Percentiles rank a stretch among this genome's conserved stretches.
Evolutionary conservation across 2,329 filamentous ascomycete genomes (phyloP).

Genomic region (Cryphonectria japonica): DNA sequence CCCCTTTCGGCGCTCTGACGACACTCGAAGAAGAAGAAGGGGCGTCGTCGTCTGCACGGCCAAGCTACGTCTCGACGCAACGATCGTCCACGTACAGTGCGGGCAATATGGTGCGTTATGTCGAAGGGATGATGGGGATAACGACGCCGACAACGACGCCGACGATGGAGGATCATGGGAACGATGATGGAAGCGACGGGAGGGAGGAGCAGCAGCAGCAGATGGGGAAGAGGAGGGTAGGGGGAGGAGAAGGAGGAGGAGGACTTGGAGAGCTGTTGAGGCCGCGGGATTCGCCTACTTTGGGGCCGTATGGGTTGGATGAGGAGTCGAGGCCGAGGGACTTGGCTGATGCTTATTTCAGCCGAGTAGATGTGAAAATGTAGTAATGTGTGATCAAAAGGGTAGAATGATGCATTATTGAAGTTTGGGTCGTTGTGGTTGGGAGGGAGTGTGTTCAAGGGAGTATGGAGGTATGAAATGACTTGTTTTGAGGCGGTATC

Average conservation of each 20-base stretch:
- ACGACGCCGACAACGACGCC: background rate
- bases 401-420: background rate
- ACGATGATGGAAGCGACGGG: background rate
- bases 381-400: background rate
- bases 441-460: background rate
- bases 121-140: background rate
- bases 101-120: background rate
- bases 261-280: background rate
- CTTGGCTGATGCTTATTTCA: conserved; percentile 6
- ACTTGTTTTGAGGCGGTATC: background rate
- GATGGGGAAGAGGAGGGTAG: background rate
- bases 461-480: background rate
- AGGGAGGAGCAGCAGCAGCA: background rate
- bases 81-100: background rate
- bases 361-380: background rate
- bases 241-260: background rate
- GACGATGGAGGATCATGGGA: background rate
- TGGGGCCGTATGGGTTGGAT: background rate
- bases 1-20: background rate
- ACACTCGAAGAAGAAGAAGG: background rate
- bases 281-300: conserved; percentile 1
- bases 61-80: background rate
- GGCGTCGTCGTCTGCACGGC: background rate
- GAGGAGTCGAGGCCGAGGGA: background rate
- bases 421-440: background rate